A percentile compares a stretch with the other conserved stretches of the same genome.
Conservation (phyloP, 75 land plant species). For the Cupressus sempervirens region DNA sequence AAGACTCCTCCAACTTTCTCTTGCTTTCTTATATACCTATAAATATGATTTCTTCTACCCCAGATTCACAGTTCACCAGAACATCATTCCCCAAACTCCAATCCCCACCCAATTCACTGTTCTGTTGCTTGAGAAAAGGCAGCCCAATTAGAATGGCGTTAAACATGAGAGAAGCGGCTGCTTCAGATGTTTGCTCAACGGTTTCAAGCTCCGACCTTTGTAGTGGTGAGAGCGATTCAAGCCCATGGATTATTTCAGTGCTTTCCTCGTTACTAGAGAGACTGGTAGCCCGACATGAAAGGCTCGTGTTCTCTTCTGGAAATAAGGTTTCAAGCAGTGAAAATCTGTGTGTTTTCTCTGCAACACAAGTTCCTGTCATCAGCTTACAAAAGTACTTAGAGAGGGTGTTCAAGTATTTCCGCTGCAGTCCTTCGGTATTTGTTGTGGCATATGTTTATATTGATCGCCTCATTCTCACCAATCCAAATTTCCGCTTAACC, state of each 20-base stretch:
- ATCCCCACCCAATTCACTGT: no score
- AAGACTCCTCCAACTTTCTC: no score
- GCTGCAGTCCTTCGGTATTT: conserved; percentile 50
- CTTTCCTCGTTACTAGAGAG: conserved; percentile 67
- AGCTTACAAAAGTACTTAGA: conserved; percentile 31
- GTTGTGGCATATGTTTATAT: conserved; percentile 49
- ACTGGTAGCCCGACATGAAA: conserved; percentile 52
- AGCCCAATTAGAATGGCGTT: no score
- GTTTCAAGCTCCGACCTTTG: conserved; percentile 30
- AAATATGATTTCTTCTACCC: no score
- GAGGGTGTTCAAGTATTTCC: conserved; percentile 41
- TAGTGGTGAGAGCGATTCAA: conserved; percentile 16
- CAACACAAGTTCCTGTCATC: conserved; percentile 21
- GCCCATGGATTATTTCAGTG: conserved; percentile 45
- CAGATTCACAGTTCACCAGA: no score
- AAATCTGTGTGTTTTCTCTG: background rate
- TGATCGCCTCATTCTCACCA: conserved; percentile 22
- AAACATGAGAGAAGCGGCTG: no score
- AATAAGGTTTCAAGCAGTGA: background rate
- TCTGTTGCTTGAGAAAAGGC: no score
- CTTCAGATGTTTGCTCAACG: no score
- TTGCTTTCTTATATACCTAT: no score
- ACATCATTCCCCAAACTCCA: no score
- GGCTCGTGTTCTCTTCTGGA: background rate
- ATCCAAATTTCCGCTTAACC: conserved; percentile 23